These are phyloP conservation scores for Dicorynia guianensis DNA, from an alignment of 306 rosid genomes.

Conservation along the genomic window DNA sequence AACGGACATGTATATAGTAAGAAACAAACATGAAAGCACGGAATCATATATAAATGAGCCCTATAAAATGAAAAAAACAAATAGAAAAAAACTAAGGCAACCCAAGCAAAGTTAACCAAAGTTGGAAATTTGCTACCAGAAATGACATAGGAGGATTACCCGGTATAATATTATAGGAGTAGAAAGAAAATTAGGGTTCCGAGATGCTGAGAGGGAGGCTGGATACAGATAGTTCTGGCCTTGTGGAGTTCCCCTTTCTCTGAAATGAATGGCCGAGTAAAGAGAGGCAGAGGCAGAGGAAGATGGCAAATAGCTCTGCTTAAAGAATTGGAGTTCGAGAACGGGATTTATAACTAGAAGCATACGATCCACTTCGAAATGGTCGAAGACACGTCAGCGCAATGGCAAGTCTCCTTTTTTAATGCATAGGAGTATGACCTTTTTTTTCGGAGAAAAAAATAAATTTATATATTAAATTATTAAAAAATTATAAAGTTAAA, in stretches of 20 bases:
- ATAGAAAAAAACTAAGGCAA: background rate
- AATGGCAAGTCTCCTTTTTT: too few species aligned
- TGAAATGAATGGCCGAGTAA: background rate
- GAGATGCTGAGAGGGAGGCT: background rate
- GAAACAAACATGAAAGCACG: background rate
- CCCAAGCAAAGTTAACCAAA: background rate
- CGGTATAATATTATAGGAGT: background rate
- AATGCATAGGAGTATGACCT: too few species aligned
- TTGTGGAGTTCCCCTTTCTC: background rate
- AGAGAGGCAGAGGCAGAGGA: background rate
- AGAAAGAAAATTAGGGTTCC: background rate
- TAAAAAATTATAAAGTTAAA: too few species aligned
- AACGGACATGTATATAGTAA: background rate
- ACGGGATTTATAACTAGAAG: background rate
- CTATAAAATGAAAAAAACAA: background rate
- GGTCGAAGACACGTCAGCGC: background rate
- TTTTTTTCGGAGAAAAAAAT: too few species aligned
- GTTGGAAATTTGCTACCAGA: background rate
- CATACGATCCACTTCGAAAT: background rate
- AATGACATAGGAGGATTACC: background rate
- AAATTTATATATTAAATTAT: too few species aligned
- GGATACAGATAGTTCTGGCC: background rate
- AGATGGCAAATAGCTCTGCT: background rate
- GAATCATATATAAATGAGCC: background rate
- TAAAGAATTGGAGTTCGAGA: background rate